Evolutionary conservation across 352 stramenopile species (phyloP), one percentile per base, ranked within the genome.

Genomic region (Phytophthora hybrid): DNA sequence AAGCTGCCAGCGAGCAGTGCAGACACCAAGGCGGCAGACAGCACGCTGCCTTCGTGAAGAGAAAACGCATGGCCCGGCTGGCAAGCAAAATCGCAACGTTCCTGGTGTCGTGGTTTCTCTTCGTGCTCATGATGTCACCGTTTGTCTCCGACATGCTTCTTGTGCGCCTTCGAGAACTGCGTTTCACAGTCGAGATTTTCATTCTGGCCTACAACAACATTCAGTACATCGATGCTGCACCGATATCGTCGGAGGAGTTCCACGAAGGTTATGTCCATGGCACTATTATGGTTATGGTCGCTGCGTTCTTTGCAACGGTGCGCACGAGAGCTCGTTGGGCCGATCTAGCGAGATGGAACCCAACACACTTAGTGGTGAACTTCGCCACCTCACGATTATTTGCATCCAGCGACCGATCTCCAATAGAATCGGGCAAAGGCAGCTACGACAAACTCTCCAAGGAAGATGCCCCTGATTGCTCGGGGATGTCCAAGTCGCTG

Each of bases 131-230:
- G n/a, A 59, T 80, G n/a, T 16, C 59, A 1, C 77, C 78, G 3
- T 76, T 87, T n/a, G 55, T 70, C 0, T 73, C 75, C 2, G 78
- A 88, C 52, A 63, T 74, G 21, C 34, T 86, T 29, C 58, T 87
- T 16, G 49, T 90, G 26, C 76, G 73, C 5, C 61, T 76, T 1
- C 70, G 76, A 0, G 41, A 76, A 9, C 71, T 79, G 55, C 80
- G 82, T n/a, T 82, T 87, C 63, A 85, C 78, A 26, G 78, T 82
- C 11, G 78, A 84, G 16, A 76, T 85, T 31, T 65, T 86, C 23
- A 79, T 76, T n/a, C 55, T 78, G 41, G 74, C 75, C 10, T 63
- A 46, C 61, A 78, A 47, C 47, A 29, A 54, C n/a, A 31, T 54
- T 19, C 66, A 76, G 32, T 63, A 49, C 32, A 59, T 59, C 18